Conservation (phyloP, 139 green algal species). For the Picocystis salinarum region DNA sequence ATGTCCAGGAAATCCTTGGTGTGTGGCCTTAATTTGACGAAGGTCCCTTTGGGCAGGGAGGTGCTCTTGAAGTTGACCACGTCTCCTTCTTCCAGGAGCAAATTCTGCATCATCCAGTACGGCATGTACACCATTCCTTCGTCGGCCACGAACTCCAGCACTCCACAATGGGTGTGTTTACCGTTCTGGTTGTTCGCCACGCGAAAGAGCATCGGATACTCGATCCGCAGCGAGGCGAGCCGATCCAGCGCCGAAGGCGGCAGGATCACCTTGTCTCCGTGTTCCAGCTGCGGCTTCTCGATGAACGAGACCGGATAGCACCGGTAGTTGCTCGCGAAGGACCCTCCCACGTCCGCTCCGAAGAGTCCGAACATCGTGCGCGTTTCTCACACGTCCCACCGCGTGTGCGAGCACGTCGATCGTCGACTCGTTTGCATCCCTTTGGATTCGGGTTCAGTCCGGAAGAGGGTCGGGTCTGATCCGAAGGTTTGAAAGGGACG, state of each 20-base stretch:
- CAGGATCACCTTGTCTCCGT: conserved; percentile 64
- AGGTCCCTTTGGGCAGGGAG: conserved; percentile 79
- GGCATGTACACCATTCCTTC: conserved; percentile 91
- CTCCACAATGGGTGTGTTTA: conserved; percentile 77
- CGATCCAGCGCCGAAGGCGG: conserved; percentile 81
- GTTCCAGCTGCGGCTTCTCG: conserved; percentile 67
- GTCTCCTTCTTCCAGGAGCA: conserved; percentile 30
- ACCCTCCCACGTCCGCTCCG: conserved; percentile 6
- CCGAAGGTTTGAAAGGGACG: too few species aligned
- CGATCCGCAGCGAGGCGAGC: conserved; percentile 77
- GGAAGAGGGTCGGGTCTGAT: too few species aligned
- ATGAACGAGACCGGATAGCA: conserved; percentile 87
- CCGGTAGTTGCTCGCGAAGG: conserved; percentile 64
- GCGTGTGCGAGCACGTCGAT: too few species aligned
- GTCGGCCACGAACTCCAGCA: conserved; percentile 96
- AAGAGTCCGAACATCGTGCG: conserved; percentile 10
- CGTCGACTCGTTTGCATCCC: too few species aligned
- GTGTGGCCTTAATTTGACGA: conserved; percentile 88
- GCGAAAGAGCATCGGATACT: conserved; percentile 98
- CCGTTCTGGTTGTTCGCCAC: conserved; percentile 44
- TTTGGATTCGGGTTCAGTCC: too few species aligned
- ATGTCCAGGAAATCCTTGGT: conserved; percentile 94
- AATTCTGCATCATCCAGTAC: conserved; percentile 60
- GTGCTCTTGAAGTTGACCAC: conserved; percentile 60
- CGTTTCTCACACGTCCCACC: too few species aligned